Base-by-base conservation (phyloP, 2,329 filamentous ascomycete species). In the Anthostomella pinea region DNA sequence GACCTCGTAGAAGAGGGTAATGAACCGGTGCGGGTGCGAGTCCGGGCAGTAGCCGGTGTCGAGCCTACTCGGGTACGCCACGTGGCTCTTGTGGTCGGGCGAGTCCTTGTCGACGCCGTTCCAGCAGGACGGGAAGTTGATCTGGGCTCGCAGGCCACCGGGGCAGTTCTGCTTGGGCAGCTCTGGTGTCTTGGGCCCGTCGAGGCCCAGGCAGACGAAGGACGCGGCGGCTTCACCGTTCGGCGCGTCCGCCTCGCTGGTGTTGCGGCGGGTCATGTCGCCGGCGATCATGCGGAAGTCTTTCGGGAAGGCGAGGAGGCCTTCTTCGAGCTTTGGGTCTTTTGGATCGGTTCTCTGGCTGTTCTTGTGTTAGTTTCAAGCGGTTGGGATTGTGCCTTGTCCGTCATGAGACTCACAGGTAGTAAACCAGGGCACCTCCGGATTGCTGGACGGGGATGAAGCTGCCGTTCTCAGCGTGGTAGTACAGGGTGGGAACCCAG, bases 251-350 rank as follows among this genome's bases (percentile, higher is more conserved):
- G 65, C 64, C 26, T 59, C 50, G 26, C 64, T 67, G 52, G 65
- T 73, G 38, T 69, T 71, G 43, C 78, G 72, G 45, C 68, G 66
- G 39, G 55, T 63, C 1, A 74, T 66, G 48, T 80, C 68, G 21
- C 82, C 82, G 5, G 79, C 77, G 20, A 85, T 35, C 79, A 86
- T 85, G 34, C 79, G 76, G 49, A 85, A 79, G 34, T 71, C 77
- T 13, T 68, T 57, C 1, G 79, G 81, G 50, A 82, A 84, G 3
- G 79, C 73, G 19, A 69, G 60, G 5, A 81, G 65, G n/a, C 69
- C 67, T 32, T 73, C 68, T 13, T 64, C 56, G 43, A 65, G 59
- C 25, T 59, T 52, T 5, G 59, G 57, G 28, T 65, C 64, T 3
- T 50, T 56, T 30, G 53, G 44, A 43, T 68, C 64, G 25, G 59